Evolutionary conservation across 805 yeast genomes (phyloP).

Genomic region (Sugiyamaella smithiae): DNA sequence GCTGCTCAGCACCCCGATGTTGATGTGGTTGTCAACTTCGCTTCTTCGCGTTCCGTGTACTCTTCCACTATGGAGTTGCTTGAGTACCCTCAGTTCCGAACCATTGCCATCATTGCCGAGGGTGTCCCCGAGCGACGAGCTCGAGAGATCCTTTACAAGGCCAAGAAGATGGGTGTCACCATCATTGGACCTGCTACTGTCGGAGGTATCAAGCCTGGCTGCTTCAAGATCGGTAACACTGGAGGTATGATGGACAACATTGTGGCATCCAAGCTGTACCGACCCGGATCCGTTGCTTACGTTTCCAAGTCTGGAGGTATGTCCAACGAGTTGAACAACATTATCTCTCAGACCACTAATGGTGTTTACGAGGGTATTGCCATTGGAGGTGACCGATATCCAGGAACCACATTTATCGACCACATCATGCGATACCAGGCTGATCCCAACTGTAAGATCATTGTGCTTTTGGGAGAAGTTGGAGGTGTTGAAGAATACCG

Average conservation of each 20-base stretch:
- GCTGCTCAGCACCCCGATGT: conserved; percentile 45
- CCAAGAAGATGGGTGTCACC: conserved; percentile 44
- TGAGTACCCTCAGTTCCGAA: conserved; percentile 44
- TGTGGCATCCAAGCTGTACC: conserved; percentile 47
- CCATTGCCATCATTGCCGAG: conserved; percentile 48
- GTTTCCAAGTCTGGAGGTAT: conserved; percentile 49
- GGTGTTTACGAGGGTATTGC: conserved; percentile 59
- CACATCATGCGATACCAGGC: conserved; percentile 62
- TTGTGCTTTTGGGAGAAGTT: conserved; percentile 64
- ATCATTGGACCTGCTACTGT: conserved; percentile 49
- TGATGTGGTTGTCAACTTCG: conserved; percentile 48
- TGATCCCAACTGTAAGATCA: conserved; percentile 64
- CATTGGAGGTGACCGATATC: conserved; percentile 73
- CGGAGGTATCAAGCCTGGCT: conserved; percentile 49
- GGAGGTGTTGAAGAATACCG: conserved; percentile 75
- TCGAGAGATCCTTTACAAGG: conserved; percentile 44
- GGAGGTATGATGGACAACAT: conserved; percentile 52
- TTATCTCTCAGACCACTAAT: conserved; percentile 43
- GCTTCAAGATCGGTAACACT: conserved; percentile 49
- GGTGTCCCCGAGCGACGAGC: conserved; percentile 51
- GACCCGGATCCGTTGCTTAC: conserved; percentile 48
- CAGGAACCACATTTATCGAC: conserved; percentile 68
- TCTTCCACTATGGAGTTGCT: conserved; percentile 47
- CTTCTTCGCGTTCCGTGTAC: conserved; percentile 46
- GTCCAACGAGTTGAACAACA: conserved; percentile 49